Conservation (phyloP, 257 asterid species). For the Parsonsia alboflavescens region DNA sequence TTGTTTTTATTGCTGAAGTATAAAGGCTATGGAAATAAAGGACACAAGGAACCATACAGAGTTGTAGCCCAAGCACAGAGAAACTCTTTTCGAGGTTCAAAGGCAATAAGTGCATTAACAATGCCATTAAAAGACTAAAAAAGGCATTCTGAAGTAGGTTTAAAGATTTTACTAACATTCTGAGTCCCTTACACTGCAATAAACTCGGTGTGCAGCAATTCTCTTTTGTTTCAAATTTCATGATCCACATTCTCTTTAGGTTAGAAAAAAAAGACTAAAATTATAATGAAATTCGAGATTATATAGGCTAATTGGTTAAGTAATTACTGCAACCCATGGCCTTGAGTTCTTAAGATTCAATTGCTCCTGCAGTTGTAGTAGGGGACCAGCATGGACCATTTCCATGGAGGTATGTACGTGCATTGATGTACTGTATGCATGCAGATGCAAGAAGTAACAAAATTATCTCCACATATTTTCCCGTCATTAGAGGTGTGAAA, state of each 20-base stretch:
- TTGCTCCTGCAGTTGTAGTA: neutral
- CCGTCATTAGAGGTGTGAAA: neutral
- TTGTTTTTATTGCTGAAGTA: neutral
- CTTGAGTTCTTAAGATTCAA: constrained; percentile 1
- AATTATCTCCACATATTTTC: neutral
- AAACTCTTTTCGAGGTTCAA: constrained; percentile 6
- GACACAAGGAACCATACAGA: neutral
- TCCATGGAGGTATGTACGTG: neutral
- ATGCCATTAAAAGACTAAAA: neutral
- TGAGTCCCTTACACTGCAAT: neutral
- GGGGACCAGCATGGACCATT: constrained; percentile 11
- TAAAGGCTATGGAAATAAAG: constrained; percentile 1
- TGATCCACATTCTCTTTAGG: neutral
- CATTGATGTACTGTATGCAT: neutral
- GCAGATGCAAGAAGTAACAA: neutral
- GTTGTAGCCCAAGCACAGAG: neutral
- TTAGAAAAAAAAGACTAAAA: neutral
- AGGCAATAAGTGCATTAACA: neutral
- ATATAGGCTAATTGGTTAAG: neutral
- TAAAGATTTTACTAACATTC: neutral
- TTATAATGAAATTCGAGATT: neutral
- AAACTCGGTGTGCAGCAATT: neutral
- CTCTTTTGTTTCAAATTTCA: neutral
- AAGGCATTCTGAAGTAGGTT: neutral
- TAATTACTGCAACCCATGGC: neutral